A percentile compares a stretch with the other conserved stretches of the same genome.
These are phyloP conservation scores for Claviceps arundinis DNA, from an alignment of 2,329 filamentous ascomycete species.

Conservation along the genomic window DNA sequence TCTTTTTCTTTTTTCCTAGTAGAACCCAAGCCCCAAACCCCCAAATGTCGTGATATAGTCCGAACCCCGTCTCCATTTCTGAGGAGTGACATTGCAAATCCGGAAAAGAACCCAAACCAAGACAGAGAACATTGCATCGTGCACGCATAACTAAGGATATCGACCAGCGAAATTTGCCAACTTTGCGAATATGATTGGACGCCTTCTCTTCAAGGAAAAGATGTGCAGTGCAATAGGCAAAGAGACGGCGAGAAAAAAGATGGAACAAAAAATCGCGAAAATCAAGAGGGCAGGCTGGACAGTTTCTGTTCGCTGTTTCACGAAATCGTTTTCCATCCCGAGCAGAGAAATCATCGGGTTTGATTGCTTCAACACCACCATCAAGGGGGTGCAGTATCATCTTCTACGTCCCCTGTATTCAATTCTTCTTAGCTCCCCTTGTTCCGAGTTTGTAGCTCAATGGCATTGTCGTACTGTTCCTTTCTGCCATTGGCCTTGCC, in stretches of 20 bases:
- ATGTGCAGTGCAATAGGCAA: slow-evolving; percentile 4
- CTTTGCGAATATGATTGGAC: background rate
- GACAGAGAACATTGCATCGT: slow-evolving; percentile 2
- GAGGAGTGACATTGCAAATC: background rate
- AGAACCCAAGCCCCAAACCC: background rate
- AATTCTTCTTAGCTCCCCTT: slow-evolving; percentile 27
- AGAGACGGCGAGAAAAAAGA: background rate
- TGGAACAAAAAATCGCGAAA: background rate
- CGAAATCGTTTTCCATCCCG: no score
- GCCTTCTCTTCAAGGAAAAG: background rate
- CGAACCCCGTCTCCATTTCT: background rate
- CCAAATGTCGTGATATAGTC: slow-evolving; percentile 5
- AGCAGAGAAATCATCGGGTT: background rate
- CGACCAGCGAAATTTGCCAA: slow-evolving; percentile 6
- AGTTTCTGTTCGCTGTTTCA: no score
- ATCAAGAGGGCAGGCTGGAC: no score
- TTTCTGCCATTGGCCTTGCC: slow-evolving; percentile 29
- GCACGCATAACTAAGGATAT: slow-evolving; percentile 3
- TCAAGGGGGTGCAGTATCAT: slow-evolving; percentile 1
- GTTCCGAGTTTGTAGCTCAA: slow-evolving; percentile 39
- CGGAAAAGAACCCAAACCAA: background rate
- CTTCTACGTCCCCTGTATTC: slow-evolving; percentile 12
- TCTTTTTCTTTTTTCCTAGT: no score
- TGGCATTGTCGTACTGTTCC: slow-evolving; percentile 25
- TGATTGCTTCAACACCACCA: background rate